Evolutionary conservation across 164 flowering plant genomes (phyloP), one percentile per base, ranked within the genome.

Genomic region (Tinospora cordifolia): DNA sequence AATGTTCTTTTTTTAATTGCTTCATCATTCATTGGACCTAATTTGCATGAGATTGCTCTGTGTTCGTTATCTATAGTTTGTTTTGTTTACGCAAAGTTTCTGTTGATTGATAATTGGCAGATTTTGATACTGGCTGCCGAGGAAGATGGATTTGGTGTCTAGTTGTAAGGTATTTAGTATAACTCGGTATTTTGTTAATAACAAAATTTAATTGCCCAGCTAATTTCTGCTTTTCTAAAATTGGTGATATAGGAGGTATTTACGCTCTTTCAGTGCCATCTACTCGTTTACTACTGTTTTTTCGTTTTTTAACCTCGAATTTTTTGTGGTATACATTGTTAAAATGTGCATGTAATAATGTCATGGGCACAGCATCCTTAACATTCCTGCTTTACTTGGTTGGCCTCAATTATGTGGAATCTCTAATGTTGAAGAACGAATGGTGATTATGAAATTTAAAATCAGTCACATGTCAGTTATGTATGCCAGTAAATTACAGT

Each of bases 71-170:
- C 34, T 59, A 15, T 21, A 6, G 27, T 3, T 54, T 54, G 24
- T 9, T 17, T 19, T 19, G 60, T 19, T 2, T 54, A 54, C 60
- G n/a, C 24, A 54, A 21, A 21, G 21, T 9, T 54, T 54, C 24
- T 54, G 60, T n/a, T 54, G 60, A 21, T 54, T 3, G 22, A 22
- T 21, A 54, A 22, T 54, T 54, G 60, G 62, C 26, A 38, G 36
- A 26, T 26, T 67, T 67, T 30, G 21, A 51, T 41, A 21, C 27
- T 11, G 51, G 49, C 9, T 67, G 7, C 44, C n/a, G 10, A 12
- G 71, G 62, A 59, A 13, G 51, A 69, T 69, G 71, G 71, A 69
- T 59, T 69, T 59, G 44, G 71, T 54, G 41, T 22, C 71, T 19
- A 69, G 64, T 57, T 69, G 71, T 46, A 69, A 69, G 71, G 71